Conservation (phyloP, 228 moss, liverwort and hornwort genomes). For the Sphagnum magellanicum region DNA sequence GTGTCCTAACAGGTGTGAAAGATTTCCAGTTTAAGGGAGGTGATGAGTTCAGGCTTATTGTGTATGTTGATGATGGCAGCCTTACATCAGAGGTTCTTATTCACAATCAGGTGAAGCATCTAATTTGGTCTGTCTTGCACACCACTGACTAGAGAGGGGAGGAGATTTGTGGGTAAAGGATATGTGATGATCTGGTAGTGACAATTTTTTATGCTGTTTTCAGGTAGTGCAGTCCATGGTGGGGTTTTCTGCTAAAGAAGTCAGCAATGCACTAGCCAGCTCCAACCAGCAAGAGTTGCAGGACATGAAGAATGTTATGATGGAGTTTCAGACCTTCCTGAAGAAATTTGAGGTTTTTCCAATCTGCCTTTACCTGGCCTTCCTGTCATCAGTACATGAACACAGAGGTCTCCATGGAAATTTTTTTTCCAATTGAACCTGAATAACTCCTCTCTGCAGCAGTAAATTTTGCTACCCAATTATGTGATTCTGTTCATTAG, state of each 20-base stretch:
- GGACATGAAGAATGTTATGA: slow-evolving; percentile 64
- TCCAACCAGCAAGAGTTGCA: slow-evolving; percentile 28
- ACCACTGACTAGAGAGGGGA: too few species aligned
- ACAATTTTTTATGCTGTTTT: background rate
- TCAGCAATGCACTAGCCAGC: slow-evolving; percentile 44
- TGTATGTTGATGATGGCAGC: slow-evolving; percentile 93
- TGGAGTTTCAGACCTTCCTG: slow-evolving; percentile 62
- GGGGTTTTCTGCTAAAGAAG: slow-evolving; percentile 57
- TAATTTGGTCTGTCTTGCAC: background rate
- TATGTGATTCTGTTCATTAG: slow-evolving; percentile 3
- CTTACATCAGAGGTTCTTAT: slow-evolving; percentile 66
- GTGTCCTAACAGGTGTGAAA: slow-evolving; percentile 87
- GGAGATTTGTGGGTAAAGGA: too few species aligned
- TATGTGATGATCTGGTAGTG: background rate
- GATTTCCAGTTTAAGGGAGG: slow-evolving; percentile 68
- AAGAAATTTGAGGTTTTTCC: slow-evolving; percentile 70
- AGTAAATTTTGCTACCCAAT: slow-evolving; percentile 1
- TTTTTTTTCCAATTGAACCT: background rate
- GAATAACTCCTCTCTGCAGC: background rate
- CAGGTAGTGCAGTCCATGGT: slow-evolving; percentile 72
- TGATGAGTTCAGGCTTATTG: slow-evolving; percentile 68
- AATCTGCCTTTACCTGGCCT: background rate
- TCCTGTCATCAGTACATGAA: background rate
- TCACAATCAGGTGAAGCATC: slow-evolving; percentile 56
- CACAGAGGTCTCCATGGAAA: background rate